Conservation (phyloP, 257 asterid species). For the Solanum microdontum region DNA sequence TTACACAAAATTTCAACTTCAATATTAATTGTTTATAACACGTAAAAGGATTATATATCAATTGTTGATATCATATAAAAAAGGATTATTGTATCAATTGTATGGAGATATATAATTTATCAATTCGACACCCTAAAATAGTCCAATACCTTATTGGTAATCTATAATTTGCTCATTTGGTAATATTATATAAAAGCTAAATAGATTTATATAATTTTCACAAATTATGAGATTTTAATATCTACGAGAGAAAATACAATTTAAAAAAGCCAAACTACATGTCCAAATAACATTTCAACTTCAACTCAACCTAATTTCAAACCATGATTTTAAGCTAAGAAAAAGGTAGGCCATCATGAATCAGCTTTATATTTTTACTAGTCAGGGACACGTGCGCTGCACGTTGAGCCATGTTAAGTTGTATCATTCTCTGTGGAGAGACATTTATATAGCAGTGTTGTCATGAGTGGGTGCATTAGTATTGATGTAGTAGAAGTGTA, state of each 20-base stretch:
- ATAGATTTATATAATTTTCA: background rate
- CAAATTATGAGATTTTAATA: background rate
- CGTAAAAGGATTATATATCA: background rate
- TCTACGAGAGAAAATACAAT: background rate
- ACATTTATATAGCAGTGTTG: too few species aligned
- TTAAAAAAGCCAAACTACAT: background rate
- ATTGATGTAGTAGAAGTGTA: too few species aligned
- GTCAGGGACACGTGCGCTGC: too few species aligned
- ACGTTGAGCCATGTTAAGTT: too few species aligned
- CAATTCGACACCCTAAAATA: too few species aligned
- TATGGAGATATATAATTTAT: background rate
- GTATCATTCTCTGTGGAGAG: too few species aligned
- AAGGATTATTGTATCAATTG: background rate
- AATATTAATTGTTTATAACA: too few species aligned
- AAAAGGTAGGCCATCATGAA: background rate
- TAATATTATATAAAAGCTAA: background rate
- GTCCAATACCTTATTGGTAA: rapidly evolving
- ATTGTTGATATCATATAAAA: background rate
- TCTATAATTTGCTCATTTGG: background rate
- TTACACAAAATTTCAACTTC: too few species aligned
- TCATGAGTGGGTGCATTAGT: too few species aligned
- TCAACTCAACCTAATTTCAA: background rate
- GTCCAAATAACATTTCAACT: background rate
- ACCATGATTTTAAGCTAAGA: background rate
- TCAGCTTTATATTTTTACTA: background rate